Evolutionary conservation across 805 yeast genomes (phyloP).

Genomic region (Peterozyma toletana): DNA sequence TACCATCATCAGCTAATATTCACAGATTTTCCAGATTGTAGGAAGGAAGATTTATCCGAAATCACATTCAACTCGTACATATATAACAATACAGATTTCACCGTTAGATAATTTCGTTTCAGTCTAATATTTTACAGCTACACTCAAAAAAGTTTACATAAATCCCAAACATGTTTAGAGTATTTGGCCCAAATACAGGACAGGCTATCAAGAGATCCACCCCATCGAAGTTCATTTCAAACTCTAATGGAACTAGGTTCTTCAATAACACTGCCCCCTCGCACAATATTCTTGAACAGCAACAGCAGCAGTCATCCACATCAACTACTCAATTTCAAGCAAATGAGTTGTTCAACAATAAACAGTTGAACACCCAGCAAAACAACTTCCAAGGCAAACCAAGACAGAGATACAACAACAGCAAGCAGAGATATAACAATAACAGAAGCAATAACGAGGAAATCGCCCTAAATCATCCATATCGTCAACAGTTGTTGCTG

Average conservation of each 20-base stretch:
- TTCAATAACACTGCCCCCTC: constrained; percentile 5
- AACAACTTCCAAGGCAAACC: constrained; percentile 4
- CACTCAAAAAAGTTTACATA: no score
- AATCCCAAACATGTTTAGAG: constrained; percentile 4
- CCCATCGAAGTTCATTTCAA: constrained; percentile 6
- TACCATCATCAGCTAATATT: no score
- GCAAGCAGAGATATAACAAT: constrained; percentile 8
- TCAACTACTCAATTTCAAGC: constrained; percentile 1
- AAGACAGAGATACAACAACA: not conserved
- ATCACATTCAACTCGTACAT: no score
- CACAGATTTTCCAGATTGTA: no score
- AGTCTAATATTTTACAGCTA: no score
- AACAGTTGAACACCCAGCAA: constrained; percentile 12
- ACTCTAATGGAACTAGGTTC: constrained; percentile 1
- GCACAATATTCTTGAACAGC: constrained; percentile 9
- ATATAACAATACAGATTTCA: no score
- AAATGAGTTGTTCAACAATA: constrained; percentile 9
- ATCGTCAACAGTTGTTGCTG: constrained; percentile 40
- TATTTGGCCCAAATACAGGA: constrained; percentile 8
- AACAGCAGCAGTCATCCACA: constrained; percentile 12
- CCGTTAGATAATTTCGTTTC: no score
- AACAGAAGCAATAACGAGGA: constrained; percentile 12
- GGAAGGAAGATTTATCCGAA: no score
- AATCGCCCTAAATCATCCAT: constrained; percentile 31
- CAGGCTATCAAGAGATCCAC: constrained; percentile 8